A percentile compares a stretch with the other conserved stretches of the same genome.
phyloP scores from a whole-genome alignment of 768 basidiomycete species.

The Gelatoporia subvermispora region DNA sequence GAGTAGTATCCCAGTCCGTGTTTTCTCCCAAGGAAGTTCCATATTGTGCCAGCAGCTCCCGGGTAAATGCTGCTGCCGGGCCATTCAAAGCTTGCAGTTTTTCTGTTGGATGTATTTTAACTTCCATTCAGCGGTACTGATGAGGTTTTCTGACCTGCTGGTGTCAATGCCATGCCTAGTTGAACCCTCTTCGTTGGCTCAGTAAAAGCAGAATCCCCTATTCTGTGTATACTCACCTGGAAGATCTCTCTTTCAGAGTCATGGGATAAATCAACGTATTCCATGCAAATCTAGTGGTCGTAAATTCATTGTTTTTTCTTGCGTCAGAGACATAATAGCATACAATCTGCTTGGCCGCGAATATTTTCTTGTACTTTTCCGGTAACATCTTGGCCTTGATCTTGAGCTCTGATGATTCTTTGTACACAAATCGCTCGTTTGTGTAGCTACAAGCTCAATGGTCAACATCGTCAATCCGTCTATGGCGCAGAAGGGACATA shows the following conservation, averaged over 20 bases:
- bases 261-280: slow-evolving; percentile 47
- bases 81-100: slow-evolving; percentile 64
- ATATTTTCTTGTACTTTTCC: slow-evolving; percentile 49
- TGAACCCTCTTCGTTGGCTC: slow-evolving; percentile 56
- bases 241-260: slow-evolving; percentile 68
- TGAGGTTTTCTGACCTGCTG: slow-evolving; percentile 41
- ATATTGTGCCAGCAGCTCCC: slow-evolving; percentile 45
- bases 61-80: slow-evolving; percentile 53
- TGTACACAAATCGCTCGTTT: slow-evolving; percentile 52
- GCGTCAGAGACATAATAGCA: neutral
- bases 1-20: slow-evolving; percentile 32
- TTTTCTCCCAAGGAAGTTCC: slow-evolving; percentile 31
- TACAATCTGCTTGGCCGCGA: slow-evolving; percentile 66
- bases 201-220: neutral
- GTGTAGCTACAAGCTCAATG: slow-evolving; percentile 26
- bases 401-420: slow-evolving; percentile 20
- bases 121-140: neutral
- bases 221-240: slow-evolving; percentile 50
- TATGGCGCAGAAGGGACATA: slow-evolving; percentile 21
- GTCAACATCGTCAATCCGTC: neutral
- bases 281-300: slow-evolving; percentile 57
- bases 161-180: slow-evolving; percentile 72
- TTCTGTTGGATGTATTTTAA: slow-evolving; percentile 34
- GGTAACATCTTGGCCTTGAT: slow-evolving; percentile 38
- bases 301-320: neutral